These are phyloP conservation scores for Colletotrichum lupini DNA, from an alignment of 2,329 filamentous ascomycete genomes.

Conservation along the genomic window DNA sequence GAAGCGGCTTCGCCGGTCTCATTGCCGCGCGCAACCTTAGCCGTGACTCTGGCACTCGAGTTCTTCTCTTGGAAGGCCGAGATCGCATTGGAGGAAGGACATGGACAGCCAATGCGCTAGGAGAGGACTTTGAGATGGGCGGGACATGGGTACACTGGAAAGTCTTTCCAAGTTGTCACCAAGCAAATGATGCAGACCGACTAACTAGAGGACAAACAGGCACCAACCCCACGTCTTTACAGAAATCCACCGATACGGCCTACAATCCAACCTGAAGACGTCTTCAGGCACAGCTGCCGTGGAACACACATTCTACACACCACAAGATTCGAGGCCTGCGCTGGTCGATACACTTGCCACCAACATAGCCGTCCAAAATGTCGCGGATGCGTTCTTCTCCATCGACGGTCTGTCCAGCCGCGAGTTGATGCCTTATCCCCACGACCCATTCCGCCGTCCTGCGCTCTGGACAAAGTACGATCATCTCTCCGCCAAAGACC, in stretches of 20 bases:
- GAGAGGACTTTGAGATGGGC: neutral
- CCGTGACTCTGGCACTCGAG: too few species aligned
- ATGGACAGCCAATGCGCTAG: neutral
- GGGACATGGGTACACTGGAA: neutral
- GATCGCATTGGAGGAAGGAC: too few species aligned
- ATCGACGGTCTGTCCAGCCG: neutral
- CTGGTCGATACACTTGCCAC: neutral
- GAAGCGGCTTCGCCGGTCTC: too few species aligned
- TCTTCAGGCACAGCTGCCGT: neutral
- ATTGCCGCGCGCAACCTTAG: too few species aligned
- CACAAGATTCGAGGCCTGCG: neutral
- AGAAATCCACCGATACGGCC: neutral
- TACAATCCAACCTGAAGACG: neutral
- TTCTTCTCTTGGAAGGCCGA: too few species aligned
- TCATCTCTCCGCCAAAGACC: neutral
- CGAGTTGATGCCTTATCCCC: neutral
- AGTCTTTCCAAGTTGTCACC: neutral
- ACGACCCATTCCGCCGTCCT: neutral
- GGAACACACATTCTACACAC: neutral
- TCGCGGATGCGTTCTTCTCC: neutral
- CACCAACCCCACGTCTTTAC: neutral
- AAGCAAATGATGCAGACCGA: neutral
- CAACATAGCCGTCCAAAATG: neutral
- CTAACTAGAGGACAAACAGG: neutral
- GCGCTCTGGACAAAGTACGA: neutral